Base-by-base conservation (phyloP, 1,139 yeast species). In the Yamadazyma trypodendri region DNA sequence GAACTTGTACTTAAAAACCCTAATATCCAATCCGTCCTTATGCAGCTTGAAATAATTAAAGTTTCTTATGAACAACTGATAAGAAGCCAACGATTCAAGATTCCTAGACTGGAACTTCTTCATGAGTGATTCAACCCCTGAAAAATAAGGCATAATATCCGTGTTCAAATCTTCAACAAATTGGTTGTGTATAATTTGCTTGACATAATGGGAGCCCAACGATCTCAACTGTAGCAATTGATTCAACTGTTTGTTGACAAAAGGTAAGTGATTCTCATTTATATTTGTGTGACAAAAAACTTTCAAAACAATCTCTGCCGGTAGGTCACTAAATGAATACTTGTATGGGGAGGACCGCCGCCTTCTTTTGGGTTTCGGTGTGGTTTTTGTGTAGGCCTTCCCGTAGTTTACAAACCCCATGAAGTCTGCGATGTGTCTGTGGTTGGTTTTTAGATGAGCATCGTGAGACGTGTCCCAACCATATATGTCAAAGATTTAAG, bases 321-420 rank as follows among this genome's bases (percentile, higher is more conserved):
- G 75, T 13, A 70, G 49, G 50, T 52, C 14, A 51, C 37, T 11
- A 16, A 37, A 20, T 8, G 25, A 20, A 8, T 17, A 28, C 22
- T 37, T 32, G 20, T 14, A n/a, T 11, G 4, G 5, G 6, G 20
- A 8, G 12, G 14, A 15, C 8, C 11, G 18, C n/a, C 20, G 13
- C 20, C 14, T 27, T 20, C 18, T 27, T 24, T 15, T 28, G 31
- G 17, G 20, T 9, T 12, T 16, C 21, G 8, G 16, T 29, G 32
- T 20, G 28, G 5, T 8, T 32, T 11, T 24, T 34, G 18, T 18
- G 16, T 15, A 30, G 8, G 50, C 40, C 37, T 46, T 60, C 8
- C 68, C 68, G 17, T 63, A 60, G 24, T 48, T 47, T 28, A 63
- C 51, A 38, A 63, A 63, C 31, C 69, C 68, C 70, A 63, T 63